Percentiles rank a stretch among this genome's conserved stretches.
phyloP scores from a whole-genome alignment of 768 basidiomycete species.

The Boletus sensibilis region DNA sequence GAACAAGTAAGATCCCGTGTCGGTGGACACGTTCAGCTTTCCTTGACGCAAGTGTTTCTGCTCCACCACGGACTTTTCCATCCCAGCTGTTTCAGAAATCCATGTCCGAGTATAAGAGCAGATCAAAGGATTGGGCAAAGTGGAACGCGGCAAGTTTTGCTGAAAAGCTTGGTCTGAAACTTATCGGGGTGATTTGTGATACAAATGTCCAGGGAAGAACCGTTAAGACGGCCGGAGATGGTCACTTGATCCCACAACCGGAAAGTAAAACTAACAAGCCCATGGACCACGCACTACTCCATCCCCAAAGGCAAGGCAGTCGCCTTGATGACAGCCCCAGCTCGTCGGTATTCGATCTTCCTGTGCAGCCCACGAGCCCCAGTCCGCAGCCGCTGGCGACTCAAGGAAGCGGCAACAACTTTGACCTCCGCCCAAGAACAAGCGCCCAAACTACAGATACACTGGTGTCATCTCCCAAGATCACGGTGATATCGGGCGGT shows the following conservation, averaged over 20 bases:
- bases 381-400: slow-evolving; percentile 22
- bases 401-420: slow-evolving; percentile 5
- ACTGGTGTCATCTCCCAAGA: slow-evolving; percentile 38
- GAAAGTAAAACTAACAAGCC: background rate
- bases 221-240: too few relatives aligned
- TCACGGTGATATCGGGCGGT: slow-evolving; percentile 86
- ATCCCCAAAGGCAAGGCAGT: slow-evolving; percentile 3
- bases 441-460: slow-evolving; percentile 4
- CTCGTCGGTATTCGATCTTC: slow-evolving; percentile 76
- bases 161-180: background rate
- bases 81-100: background rate
- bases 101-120: background rate
- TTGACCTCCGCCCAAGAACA: slow-evolving; percentile 4
- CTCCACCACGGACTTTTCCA: background rate
- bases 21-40: background rate
- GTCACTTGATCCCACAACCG: background rate
- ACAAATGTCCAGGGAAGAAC: background rate
- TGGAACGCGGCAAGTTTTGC: background rate
- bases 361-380: slow-evolving; percentile 39
- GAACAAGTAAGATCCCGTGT: background rate
- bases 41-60: background rate
- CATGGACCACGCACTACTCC: slow-evolving; percentile 20
- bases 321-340: slow-evolving; percentile 50
- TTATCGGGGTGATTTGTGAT: background rate
- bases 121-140: too few relatives aligned